Evolutionary conservation across 2,329 filamentous ascomycete species (phyloP).

Genomic region (Pestalotiopsis sp.): DNA sequence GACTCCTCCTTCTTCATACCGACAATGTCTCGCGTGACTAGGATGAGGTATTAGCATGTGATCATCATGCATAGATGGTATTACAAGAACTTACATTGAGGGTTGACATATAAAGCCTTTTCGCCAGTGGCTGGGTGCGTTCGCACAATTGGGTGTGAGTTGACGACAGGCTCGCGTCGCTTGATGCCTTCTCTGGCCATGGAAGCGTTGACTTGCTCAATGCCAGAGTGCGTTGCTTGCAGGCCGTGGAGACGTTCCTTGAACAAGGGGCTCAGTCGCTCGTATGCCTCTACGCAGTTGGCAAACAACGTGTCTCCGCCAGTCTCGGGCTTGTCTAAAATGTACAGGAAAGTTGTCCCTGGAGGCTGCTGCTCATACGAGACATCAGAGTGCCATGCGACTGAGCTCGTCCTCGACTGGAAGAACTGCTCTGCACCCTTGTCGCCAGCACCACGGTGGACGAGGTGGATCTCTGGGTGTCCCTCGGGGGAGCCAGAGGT

Average conservation of each 20-base stretch:
- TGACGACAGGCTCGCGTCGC: conserved; percentile 74
- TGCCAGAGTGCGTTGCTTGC: conserved; percentile 77
- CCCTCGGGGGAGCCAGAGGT: conserved; percentile 75
- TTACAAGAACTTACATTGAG: conserved; percentile 66
- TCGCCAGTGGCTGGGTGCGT: conserved; percentile 84
- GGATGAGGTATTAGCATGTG: conserved; percentile 9
- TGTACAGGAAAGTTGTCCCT: conserved; percentile 86
- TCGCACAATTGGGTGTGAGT: conserved; percentile 76
- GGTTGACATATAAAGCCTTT: conserved; percentile 82
- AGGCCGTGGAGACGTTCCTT: conserved; percentile 79
- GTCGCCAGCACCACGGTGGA: conserved; percentile 72
- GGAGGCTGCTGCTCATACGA: conserved; percentile 88
- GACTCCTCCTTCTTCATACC: conserved; percentile 87
- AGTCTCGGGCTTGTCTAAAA: conserved; percentile 77
- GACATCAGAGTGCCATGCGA: conserved; percentile 89
- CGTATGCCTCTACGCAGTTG: conserved; percentile 80
- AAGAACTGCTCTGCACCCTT: conserved; percentile 63
- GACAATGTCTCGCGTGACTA: conserved; percentile 79
- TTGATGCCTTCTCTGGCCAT: conserved; percentile 69
- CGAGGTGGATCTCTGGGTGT: conserved; percentile 75
- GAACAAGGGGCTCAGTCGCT: conserved; percentile 77
- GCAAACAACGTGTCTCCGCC: conserved; percentile 87
- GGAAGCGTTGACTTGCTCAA: conserved; percentile 77
- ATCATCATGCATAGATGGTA: not conserved
- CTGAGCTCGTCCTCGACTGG: conserved; percentile 70